These are phyloP conservation scores for Talaromyces amestolkiae DNA, from an alignment of 2,329 filamentous ascomycete genomes.

Conservation along the genomic window DNA sequence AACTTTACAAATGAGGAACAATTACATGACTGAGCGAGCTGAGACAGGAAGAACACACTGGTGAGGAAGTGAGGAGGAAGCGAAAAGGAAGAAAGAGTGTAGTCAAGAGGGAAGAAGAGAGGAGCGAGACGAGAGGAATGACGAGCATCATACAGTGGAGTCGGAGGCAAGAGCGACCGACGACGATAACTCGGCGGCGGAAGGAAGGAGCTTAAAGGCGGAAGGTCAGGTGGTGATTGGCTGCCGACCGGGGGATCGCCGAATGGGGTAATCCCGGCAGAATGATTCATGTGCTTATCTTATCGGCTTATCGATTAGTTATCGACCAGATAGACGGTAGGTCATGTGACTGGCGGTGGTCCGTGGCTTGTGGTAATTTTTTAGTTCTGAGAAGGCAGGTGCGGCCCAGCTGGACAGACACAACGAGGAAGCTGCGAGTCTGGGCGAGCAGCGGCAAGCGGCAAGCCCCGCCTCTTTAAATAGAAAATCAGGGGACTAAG, in stretches of 20 bases:
- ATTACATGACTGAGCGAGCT: slow-evolving; percentile 1
- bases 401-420: too few species aligned
- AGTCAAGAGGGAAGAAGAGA: neutral
- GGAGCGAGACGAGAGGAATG: neutral
- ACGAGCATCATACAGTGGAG: neutral
- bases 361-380: too few species aligned
- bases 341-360: too few species aligned
- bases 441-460: slow-evolving; percentile 10
- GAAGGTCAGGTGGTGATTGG: neutral
- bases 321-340: too few species aligned
- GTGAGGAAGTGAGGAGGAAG: neutral
- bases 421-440: neutral
- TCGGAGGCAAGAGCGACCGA: slow-evolving; percentile 8
- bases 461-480: slow-evolving; percentile 21
- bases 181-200: neutral
- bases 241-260: neutral
- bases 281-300: neutral
- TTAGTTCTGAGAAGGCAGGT: too few species aligned
- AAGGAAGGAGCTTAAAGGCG: slow-evolving; percentile 2
- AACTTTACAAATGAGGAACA: slow-evolving; percentile 4
- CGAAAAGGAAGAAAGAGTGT: neutral
- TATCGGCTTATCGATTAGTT: neutral
- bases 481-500: slow-evolving; percentile 17
- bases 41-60: neutral
- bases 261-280: neutral